A percentile compares a stretch with the other conserved stretches of the same genome.
Conservation (phyloP, 1,284 basidiomycete species). For the Trichosporon sp. region DNA sequence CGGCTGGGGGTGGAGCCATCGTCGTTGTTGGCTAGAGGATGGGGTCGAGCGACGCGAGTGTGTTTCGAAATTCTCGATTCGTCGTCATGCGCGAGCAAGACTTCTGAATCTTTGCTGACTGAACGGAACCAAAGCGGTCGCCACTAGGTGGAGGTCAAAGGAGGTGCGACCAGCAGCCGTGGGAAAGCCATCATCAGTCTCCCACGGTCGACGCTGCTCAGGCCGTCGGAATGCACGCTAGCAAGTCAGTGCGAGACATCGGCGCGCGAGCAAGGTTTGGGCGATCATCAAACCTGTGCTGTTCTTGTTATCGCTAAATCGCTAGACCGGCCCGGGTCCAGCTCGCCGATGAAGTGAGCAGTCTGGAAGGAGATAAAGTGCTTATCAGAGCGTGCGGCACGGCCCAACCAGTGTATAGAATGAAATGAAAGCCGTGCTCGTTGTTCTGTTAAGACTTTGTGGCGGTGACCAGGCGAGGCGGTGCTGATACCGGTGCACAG, state of each 20-base stretch:
- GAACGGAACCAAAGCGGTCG: background rate
- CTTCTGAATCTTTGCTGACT: constrained; percentile 1
- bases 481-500: background rate
- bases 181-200: background rate
- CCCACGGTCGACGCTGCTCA: no score
- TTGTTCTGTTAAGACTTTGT: no score
- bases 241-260: no score
- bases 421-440: background rate
- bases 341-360: background rate
- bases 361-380: no score
- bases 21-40: background rate
- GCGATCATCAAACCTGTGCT: background rate
- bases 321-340: background rate
- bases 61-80: background rate
- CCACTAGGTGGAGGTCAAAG: background rate
- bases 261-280: no score
- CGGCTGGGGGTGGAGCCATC: constrained; percentile 10
- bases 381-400: background rate
- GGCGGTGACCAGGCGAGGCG: background rate
- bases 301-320: background rate
- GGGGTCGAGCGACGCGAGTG: background rate
- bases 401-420: background rate
- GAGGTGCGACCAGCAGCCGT: background rate
- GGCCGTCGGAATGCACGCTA: no score
- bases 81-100: background rate